phyloP scores from a whole-genome alignment of 495 filamentous ascomycete species.

The Corynascus novoguineensis region DNA sequence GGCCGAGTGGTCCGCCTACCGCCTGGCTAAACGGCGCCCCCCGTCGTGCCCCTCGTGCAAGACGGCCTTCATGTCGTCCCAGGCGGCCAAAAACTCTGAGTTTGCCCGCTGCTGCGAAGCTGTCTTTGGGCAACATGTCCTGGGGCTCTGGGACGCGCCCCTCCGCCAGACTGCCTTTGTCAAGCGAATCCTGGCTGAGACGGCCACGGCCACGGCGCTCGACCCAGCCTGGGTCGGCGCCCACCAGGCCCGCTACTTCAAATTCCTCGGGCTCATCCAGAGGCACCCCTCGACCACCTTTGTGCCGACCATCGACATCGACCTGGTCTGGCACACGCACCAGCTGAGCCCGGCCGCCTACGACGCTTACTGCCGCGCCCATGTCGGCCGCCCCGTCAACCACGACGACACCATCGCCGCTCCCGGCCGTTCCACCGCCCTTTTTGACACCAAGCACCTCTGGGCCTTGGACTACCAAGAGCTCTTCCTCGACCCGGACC shows the following conservation, averaged over 20 bases:
- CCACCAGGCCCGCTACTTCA: slow-evolving; percentile 21
- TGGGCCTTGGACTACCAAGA: background rate
- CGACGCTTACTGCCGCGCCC: slow-evolving; percentile 41
- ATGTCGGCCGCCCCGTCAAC: slow-evolving; percentile 10
- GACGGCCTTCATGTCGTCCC: background rate
- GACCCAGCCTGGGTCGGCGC: background rate
- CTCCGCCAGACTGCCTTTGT: background rate
- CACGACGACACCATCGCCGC: slow-evolving; percentile 21
- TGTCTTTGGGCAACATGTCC: background rate
- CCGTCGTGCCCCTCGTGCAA: background rate
- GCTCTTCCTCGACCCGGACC: background rate
- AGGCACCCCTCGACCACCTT: slow-evolving; percentile 44
- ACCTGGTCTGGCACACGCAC: slow-evolving; percentile 63
- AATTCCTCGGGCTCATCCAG: slow-evolving; percentile 30
- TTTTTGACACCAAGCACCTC: background rate
- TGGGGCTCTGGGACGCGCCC: slow-evolving; percentile 2
- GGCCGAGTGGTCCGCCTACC: background rate
- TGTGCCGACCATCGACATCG: slow-evolving; percentile 70
- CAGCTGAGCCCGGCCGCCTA: slow-evolving; percentile 53
- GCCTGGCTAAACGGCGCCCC: background rate
- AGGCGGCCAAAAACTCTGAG: background rate
- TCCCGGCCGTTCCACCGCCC: background rate
- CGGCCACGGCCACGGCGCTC: background rate
- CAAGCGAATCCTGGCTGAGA: background rate
- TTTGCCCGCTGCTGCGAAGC: background rate